A percentile compares a stretch with the other conserved stretches of the same genome.
These are phyloP conservation scores for Phtheirospermum japonicum DNA, from an alignment of 257 asterid species.

Conservation along the genomic window DNA sequence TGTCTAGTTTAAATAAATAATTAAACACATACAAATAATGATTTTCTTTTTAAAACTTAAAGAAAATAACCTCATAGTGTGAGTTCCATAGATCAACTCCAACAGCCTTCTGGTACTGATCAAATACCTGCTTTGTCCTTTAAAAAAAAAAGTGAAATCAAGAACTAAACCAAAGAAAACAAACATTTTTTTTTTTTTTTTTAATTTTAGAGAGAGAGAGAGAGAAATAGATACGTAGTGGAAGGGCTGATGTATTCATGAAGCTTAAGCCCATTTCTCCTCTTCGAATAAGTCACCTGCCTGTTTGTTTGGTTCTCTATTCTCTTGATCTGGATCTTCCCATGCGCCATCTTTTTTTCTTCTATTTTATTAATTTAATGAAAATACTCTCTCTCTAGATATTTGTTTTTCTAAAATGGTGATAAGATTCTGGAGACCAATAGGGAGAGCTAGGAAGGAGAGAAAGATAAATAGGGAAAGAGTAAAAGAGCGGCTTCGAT, in stretches of 20 bases:
- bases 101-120: slow-evolving; percentile 69
- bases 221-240: slow-evolving; percentile 32
- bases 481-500: slow-evolving; percentile 2
- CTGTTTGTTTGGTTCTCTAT: slow-evolving; percentile 97
- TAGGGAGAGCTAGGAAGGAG: not conserved
- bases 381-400: slow-evolving; percentile 29
- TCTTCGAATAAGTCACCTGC: slow-evolving; percentile 97
- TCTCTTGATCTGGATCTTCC: slow-evolving; percentile 96
- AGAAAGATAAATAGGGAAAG: not conserved
- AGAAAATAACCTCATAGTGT: slow-evolving; percentile 68
- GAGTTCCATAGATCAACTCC: slow-evolving; percentile 85
- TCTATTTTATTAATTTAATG: too few relatives aligned
- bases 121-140: slow-evolving; percentile 79
- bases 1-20: not conserved
- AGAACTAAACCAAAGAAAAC: not conserved
- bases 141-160: not conserved
- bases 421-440: slow-evolving; percentile 24
- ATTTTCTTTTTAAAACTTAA: not conserved
- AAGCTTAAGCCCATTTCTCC: slow-evolving; percentile 94
- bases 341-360: slow-evolving; percentile 66
- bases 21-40: too few relatives aligned
- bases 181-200: not conserved
- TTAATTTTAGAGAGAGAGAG: not conserved
- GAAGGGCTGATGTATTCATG: slow-evolving; percentile 90
- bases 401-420: slow-evolving; percentile 18